A percentile compares a stretch with the other conserved stretches of the same genome.
These are phyloP conservation scores for Malassezia restricta DNA, from an alignment of 1,284 basidiomycete species.

Conservation along the genomic window DNA sequence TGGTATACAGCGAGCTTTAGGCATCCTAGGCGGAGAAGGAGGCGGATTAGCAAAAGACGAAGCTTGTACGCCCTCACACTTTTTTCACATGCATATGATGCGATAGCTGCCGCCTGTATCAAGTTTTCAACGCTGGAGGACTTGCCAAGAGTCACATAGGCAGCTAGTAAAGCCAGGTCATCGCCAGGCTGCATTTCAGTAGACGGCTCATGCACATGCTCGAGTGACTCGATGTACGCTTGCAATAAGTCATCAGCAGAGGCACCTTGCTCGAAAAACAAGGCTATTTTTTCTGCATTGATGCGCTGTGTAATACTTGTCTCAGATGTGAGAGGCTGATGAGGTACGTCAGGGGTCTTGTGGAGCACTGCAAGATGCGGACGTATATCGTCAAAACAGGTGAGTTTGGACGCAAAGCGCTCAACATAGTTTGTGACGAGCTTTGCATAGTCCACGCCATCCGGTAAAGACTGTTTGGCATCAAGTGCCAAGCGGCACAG, in stretches of 20 bases:
- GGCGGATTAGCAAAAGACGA: slow-evolving; percentile 5
- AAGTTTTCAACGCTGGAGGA: not conserved
- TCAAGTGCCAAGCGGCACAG: not conserved
- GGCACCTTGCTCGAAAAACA: not conserved
- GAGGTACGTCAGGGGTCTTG: not conserved
- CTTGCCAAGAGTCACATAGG: not conserved
- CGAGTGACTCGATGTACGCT: not conserved
- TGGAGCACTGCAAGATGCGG: not conserved
- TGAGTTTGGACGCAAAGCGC: not conserved
- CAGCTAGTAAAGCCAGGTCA: slow-evolving; percentile 9
- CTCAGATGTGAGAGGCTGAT: not conserved
- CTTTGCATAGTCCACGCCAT: not conserved
- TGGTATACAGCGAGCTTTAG: not conserved
- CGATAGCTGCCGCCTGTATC: not conserved
- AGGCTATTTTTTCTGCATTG: slow-evolving; percentile 4
- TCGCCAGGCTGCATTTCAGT: slow-evolving; percentile 16
- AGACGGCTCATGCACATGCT: slow-evolving; percentile 2
- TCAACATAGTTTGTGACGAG: slow-evolving; percentile 1
- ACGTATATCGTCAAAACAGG: slow-evolving; percentile 12
- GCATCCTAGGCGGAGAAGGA: slow-evolving; percentile 8
- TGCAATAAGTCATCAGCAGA: not conserved
- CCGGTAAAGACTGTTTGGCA: not conserved
- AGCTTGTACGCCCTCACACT: slow-evolving; percentile 5
- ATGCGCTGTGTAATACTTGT: not conserved
- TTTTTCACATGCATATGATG: not conserved